phyloP scores from a whole-genome alignment of 1,139 yeast species.

The Yamadazyma pseudoaaseri region DNA sequence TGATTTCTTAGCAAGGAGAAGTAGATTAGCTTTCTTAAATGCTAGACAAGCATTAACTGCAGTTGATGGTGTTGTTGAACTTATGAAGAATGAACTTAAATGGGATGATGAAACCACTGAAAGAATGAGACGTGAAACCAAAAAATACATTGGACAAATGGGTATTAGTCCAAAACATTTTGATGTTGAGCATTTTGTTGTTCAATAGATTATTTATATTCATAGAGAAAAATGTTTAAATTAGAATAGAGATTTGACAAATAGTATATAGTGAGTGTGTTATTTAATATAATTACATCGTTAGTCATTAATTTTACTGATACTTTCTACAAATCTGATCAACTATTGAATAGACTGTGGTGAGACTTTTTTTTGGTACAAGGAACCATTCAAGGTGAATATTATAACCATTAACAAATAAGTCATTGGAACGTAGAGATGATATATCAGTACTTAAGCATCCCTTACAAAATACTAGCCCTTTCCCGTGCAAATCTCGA shows the following conservation, averaged over 20 bases:
- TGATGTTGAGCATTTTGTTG: constrained; percentile 30
- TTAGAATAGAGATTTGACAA: background rate
- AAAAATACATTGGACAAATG: constrained; percentile 61
- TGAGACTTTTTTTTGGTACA: constrained; percentile 44
- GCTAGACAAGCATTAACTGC: constrained; percentile 81
- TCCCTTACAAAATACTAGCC: constrained; percentile 42
- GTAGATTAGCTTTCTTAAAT: constrained; percentile 89
- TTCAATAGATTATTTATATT: constrained; percentile 14
- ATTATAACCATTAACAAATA: constrained; percentile 20
- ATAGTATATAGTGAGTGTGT: constrained; percentile 1
- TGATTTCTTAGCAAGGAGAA: constrained; percentile 91
- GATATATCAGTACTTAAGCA: constrained; percentile 19
- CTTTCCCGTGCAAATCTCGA: constrained; percentile 40
- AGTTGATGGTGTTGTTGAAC: constrained; percentile 80
- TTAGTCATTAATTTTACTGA: background rate
- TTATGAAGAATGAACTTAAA: constrained; percentile 75
- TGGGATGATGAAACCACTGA: constrained; percentile 69
- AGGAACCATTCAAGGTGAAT: constrained; percentile 62
- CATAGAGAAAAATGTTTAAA: constrained; percentile 3
- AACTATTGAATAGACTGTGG: constrained; percentile 37
- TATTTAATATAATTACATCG: constrained; percentile 1
- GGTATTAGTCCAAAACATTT: constrained; percentile 43
- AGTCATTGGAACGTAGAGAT: constrained; percentile 4
- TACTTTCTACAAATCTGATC: constrained; percentile 20
- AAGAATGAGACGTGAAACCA: constrained; percentile 53